These are phyloP conservation scores for Leccinum subrobustum DNA, from an alignment of 1,284 basidiomycete species.

Conservation along the genomic window DNA sequence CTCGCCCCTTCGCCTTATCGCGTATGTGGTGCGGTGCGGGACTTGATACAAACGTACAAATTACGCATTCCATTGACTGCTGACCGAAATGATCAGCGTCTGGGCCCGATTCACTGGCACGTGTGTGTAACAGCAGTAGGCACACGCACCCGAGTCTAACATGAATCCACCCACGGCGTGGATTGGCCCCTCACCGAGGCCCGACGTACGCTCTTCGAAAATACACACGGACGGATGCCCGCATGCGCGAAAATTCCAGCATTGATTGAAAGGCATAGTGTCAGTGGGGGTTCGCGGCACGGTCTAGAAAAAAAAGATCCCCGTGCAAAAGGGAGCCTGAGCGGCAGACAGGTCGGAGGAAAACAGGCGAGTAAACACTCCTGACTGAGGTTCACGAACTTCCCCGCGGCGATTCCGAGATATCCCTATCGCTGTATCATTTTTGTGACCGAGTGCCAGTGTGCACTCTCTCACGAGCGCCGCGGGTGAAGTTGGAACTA, in stretches of 20 bases:
- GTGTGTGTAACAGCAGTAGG: neutral
- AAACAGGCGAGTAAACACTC: neutral
- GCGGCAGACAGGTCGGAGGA: neutral
- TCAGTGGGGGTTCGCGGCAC: neutral
- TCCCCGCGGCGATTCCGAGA: slow-evolving; percentile 3
- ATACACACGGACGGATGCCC: slow-evolving; percentile 4
- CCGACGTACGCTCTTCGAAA: neutral
- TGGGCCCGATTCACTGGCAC: neutral
- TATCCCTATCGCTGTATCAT: neutral
- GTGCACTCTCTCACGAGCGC: neutral
- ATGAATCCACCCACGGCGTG: neutral
- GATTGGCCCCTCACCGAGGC: neutral
- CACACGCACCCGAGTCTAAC: slow-evolving; percentile 16
- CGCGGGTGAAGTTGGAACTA: neutral
- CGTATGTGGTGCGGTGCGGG: neutral
- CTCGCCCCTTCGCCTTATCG: neutral
- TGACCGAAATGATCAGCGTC: neutral
- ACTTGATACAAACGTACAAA: neutral
- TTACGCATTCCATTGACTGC: neutral
- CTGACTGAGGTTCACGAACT: neutral
- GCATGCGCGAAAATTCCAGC: neutral
- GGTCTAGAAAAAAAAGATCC: neutral
- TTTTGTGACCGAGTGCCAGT: neutral
- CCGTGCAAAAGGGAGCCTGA: neutral
- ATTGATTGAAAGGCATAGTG: neutral